Percentiles rank a stretch among this genome's conserved stretches.
These are phyloP conservation scores for Boletus subcaerulescens DNA, from an alignment of 768 basidiomycete genomes.

Conservation along the genomic window DNA sequence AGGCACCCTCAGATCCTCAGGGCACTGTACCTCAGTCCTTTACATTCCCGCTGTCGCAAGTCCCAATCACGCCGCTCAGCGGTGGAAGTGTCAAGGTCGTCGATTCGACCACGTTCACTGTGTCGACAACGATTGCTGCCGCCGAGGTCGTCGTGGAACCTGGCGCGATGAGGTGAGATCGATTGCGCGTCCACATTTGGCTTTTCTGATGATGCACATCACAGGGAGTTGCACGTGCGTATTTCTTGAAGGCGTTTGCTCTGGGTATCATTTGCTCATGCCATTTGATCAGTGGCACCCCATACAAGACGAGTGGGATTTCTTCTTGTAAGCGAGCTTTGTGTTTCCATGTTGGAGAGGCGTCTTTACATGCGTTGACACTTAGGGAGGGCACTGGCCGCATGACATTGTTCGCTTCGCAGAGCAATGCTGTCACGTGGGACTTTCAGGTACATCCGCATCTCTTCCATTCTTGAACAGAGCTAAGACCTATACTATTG, in stretches of 20 bases:
- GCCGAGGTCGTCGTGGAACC: conserved; percentile 55
- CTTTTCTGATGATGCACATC: background rate
- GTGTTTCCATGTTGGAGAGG: background rate
- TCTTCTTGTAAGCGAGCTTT: conserved; percentile 44
- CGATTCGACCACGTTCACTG: conserved; percentile 51
- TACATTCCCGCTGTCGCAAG: conserved; percentile 49
- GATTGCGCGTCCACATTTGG: too few relatives aligned
- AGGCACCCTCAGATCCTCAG: conserved; percentile 33
- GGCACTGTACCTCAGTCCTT: conserved; percentile 46
- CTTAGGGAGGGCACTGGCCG: conserved; percentile 51
- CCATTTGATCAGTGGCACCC: conserved; percentile 58
- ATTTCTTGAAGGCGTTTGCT: background rate
- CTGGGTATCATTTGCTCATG: background rate
- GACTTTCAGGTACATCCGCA: conserved; percentile 45
- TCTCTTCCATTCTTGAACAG: background rate
- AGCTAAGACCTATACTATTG: background rate
- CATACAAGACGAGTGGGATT: conserved; percentile 62
- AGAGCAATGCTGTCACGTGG: conserved; percentile 54
- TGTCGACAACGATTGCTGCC: conserved; percentile 47
- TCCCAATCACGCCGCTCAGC: conserved; percentile 37
- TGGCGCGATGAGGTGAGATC: conserved; percentile 52
- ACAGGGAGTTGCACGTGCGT: conserved; percentile 55
- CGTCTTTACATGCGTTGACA: background rate
- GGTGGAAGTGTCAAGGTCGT: conserved; percentile 60
- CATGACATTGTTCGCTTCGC: conserved; percentile 54